Conservation (phyloP, 2,329 filamentous ascomycete species). For the Blumeriella jaapii region DNA sequence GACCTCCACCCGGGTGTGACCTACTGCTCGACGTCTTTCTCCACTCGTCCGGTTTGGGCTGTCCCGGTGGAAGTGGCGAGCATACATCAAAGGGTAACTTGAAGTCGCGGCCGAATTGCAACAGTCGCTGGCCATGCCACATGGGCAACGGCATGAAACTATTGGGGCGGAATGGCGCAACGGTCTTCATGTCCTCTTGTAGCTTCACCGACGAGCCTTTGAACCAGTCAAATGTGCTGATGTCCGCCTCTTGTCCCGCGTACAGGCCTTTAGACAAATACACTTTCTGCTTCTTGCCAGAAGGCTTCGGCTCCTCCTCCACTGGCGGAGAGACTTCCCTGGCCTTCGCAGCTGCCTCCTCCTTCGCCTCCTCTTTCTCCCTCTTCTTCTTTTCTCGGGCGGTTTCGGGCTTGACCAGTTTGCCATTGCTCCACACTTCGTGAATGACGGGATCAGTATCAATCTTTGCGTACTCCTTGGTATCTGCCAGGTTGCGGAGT, state of each 20-base stretch:
- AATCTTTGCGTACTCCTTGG: conserved; percentile 48
- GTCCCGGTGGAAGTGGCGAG: conserved; percentile 71
- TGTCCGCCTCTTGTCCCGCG: conserved; percentile 54
- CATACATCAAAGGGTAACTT: conserved; percentile 85
- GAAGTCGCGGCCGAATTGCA: conserved; percentile 69
- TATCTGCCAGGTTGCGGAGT: conserved; percentile 46
- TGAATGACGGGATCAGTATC: conserved; percentile 45
- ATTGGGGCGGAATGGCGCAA: conserved; percentile 41
- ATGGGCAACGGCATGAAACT: conserved; percentile 62
- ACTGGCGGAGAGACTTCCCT: conserved; percentile 10
- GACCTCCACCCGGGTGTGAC: conserved; percentile 24
- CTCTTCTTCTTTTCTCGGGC: too few relatives aligned
- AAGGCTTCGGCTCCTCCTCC: conserved; percentile 8
- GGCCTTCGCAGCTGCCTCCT: conserved; percentile 19
- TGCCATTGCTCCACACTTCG: conserved; percentile 55
- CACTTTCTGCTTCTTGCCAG: conserved; percentile 20
- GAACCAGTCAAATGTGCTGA: conserved; percentile 17
- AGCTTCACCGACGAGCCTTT: conserved; percentile 27
- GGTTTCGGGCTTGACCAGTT: conserved; percentile 37
- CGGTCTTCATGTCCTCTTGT: conserved; percentile 39
- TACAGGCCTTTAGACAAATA: conserved; percentile 80
- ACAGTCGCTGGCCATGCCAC: conserved; percentile 59
- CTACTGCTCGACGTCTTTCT: conserved; percentile 82
- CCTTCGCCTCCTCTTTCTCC: conserved; percentile 27
- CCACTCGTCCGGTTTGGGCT: conserved; percentile 90